Conservation (phyloP, 2,329 filamentous ascomycete genomes). For the Trichoderma sp. region DNA sequence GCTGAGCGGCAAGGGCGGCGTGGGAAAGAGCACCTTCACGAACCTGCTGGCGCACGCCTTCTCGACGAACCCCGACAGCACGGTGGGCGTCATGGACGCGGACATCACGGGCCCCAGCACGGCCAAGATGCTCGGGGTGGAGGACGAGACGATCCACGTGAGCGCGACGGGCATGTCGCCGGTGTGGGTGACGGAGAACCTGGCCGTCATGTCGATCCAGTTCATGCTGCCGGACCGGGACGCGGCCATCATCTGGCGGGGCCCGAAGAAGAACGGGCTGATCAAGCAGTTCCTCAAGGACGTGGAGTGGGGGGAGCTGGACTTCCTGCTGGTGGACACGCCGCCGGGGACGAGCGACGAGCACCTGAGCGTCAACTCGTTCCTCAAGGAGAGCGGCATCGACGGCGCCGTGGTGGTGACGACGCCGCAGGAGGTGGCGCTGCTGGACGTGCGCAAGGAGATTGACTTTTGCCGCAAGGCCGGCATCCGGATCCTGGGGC, state of each 20-base stretch:
- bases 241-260: constrained; percentile 95
- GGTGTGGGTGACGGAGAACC: constrained; percentile 92
- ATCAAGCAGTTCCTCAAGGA: constrained; percentile 99
- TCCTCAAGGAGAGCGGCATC: constrained; percentile 86
- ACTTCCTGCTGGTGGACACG: constrained; percentile 92
- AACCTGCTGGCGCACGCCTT: constrained; percentile 87
- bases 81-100: constrained; percentile 95
- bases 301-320: constrained; percentile 94
- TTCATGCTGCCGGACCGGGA: constrained; percentile 96
- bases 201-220: constrained; percentile 96
- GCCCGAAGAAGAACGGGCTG: constrained; percentile 96
- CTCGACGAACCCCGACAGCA: constrained; percentile 74
- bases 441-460: constrained; percentile 94
- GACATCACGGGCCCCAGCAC: constrained; percentile 97
- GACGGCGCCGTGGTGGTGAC: constrained; percentile 92
- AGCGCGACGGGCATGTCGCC: constrained; percentile 89
- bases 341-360: constrained; percentile 95
- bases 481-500: constrained; percentile 80
- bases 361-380: constrained; percentile 89
- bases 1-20: constrained; percentile 91
- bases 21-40: constrained; percentile 94
- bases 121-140: constrained; percentile 98
- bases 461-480: constrained; percentile 98
- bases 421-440: constrained; percentile 89
- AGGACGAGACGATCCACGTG: constrained; percentile 89